Base-by-base conservation (phyloP, 2,329 filamentous ascomycete species). In the Tolypocladium inflatum region DNA sequence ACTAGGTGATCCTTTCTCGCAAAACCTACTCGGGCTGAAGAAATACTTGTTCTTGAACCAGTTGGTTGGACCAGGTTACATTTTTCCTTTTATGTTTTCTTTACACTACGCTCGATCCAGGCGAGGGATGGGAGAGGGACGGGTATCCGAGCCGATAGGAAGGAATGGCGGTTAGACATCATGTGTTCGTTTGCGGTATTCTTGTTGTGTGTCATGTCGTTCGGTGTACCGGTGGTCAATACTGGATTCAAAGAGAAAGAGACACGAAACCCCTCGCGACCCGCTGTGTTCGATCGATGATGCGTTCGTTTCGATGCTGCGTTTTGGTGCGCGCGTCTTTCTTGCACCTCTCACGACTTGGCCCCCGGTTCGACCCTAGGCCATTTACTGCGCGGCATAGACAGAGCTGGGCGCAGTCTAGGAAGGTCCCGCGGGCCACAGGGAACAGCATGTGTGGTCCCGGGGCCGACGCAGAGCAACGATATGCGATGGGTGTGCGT, bases 1-100 rank as follows among this genome's bases (percentile, higher is more conserved):
- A 71, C 62, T 74, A 73, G 70, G 69, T 64, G 64, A 60, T 67
- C 59, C 55, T 71, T 59, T 57, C 56, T 59, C 59, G 59, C 52
- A 58, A 58, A 61, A 56, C 38, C 23, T 50, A 61, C 54, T 57
- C 45, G 53, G 51, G 55, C 50, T 64, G 59, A 60, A 59, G 35
- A 37, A 52, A 30, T 15, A 3, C 50, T 37, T 39, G 52, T 23
- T 33, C 42, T 33, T 37, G 50, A 21, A 15, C 33, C 26, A 19
- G 19, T 54, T 33, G 33, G 33, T 19, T 33, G 38, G 30, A n/a
- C 41, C 51, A 35, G 26, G 13, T 45, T 42, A 39, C 35, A 30
- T 30, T 45, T 43, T 43, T 41, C 41, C 26, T 52, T 51, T 48
- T 43, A 30, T 50, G 43, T 41, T 58, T 60, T 54, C 58, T 53